Evolutionary conservation across 495 filamentous ascomycete genomes (phyloP), one percentile per base, ranked within the genome.

Genomic region (Tetracladium marchalianum): DNA sequence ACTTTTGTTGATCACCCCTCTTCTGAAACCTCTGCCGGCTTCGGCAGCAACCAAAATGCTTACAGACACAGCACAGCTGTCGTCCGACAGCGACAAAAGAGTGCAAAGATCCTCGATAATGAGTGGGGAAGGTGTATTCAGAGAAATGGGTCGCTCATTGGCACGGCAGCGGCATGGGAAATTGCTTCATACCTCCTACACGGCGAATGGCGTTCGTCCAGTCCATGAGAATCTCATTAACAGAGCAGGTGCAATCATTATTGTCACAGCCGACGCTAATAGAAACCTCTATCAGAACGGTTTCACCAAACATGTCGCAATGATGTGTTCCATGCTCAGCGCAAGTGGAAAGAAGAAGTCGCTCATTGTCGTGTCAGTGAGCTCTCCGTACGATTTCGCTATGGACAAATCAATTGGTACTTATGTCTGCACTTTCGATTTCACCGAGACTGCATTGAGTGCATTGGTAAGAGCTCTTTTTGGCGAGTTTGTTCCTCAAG

Each of bases 351-450:
- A 77, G 52, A 76, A 74, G 49, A 89, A 85, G 62, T 83, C 82
- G 19, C 64, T 95, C 27, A 72, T 93, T 35, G 88, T 93, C 27
- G 81, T 94, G n/a, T 80, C 87, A 2, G 86, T 89, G 43, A 93
- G 86, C 62, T 93, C 87, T 7, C 88, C 88, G 1, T 95, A 93
- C 62, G 88, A 95, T 61, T 95, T 95, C 62, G 88, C 86, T n/a
- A 88, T 85, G 79, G 88, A 95, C 50, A 77, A 80, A 43, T 73
- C 80, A 3, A 85, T 95, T 24, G 83, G 82, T 8, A 93, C 88
- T 4, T 95, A 93, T 58, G 72, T 95, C 39, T 95, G 88, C 65
- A 95, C 88, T 0, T 95, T 90, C 56, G 88, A 95, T 66, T 93
- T 92, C 58, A 95, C 88, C 4, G 88, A 95, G 53, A 90, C 85